A percentile compares a stretch with the other conserved stretches of the same genome.
Evolutionary conservation across 2,329 filamentous ascomycete genomes (phyloP).

Genomic region (Exophiala lecanii-corni): DNA sequence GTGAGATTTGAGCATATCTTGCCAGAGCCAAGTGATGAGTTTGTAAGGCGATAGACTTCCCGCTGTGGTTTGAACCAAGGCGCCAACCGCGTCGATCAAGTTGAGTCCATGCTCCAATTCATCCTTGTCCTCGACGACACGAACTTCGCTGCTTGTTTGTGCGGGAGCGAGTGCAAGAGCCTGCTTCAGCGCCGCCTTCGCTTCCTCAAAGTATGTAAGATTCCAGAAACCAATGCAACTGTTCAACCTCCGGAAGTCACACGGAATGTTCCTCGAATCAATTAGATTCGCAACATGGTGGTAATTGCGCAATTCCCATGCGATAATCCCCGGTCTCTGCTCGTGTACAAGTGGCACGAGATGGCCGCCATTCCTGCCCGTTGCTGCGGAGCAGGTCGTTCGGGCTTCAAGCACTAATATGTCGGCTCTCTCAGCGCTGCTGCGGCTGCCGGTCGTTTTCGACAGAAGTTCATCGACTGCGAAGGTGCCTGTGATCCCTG

Average conservation of each 20-base stretch:
- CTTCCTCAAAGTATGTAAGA: constrained; percentile 17
- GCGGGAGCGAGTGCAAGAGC: not conserved
- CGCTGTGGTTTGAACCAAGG: constrained; percentile 15
- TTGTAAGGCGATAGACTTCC: constrained; percentile 21
- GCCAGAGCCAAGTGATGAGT: constrained; percentile 17
- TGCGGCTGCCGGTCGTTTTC: constrained; percentile 14
- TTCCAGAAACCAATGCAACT: constrained; percentile 20
- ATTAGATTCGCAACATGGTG: constrained; percentile 8
- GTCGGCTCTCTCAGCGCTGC: too few species aligned
- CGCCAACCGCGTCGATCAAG: constrained; percentile 22
- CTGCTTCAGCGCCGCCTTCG: constrained; percentile 12
- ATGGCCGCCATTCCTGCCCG: constrained; percentile 43
- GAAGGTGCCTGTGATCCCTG: constrained; percentile 36
- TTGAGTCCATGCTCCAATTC: constrained; percentile 30
- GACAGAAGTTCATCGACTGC: constrained; percentile 31
- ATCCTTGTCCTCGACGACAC: constrained; percentile 23
- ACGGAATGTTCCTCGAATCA: constrained; percentile 1
- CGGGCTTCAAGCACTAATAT: constrained; percentile 39
- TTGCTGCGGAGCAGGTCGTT: constrained; percentile 40
- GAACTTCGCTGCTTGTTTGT: constrained; percentile 3
- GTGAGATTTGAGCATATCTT: constrained; percentile 4
- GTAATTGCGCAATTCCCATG: constrained; percentile 10
- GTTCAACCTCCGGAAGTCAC: constrained; percentile 15
- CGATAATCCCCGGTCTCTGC: constrained; percentile 3
- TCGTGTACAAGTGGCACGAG: constrained; percentile 37